Evolutionary conservation across 805 yeast species (phyloP).

Genomic region (Wickerhamomyces silvicola): DNA sequence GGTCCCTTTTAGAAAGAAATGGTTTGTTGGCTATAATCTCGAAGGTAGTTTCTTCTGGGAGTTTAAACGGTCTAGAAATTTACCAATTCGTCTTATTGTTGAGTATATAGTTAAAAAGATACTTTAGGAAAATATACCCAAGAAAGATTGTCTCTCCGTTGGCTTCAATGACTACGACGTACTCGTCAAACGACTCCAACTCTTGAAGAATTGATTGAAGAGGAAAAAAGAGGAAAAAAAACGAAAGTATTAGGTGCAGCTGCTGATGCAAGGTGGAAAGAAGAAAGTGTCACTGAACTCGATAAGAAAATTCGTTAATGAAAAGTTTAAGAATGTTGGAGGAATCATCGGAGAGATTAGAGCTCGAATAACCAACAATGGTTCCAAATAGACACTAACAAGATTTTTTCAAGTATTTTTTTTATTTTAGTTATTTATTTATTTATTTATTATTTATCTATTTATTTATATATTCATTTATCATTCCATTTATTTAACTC

Average conservation of each 20-base stretch:
- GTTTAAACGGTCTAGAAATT: conserved; percentile 45
- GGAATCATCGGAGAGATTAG: conserved; percentile 7
- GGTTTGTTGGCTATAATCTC: conserved; percentile 66
- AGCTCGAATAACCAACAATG: too few species aligned
- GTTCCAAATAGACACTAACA: too few species aligned
- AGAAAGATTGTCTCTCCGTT: conserved; percentile 58
- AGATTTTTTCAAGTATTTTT: not conserved
- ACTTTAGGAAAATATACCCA: conserved; percentile 40
- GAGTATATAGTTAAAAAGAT: conserved; percentile 43
- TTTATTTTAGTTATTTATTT: conserved; percentile 3
- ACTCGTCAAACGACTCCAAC: conserved; percentile 57
- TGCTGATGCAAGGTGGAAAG: conserved; percentile 24
- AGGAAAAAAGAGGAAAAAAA: conserved; percentile 46
- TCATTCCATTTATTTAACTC: conserved; percentile 1
- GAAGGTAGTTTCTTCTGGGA: conserved; percentile 88
- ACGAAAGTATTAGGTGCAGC: conserved; percentile 31
- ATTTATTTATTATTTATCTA: conserved; percentile 7
- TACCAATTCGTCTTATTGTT: conserved; percentile 53
- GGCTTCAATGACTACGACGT: conserved; percentile 77
- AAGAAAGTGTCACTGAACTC: conserved; percentile 8
- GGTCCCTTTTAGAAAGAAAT: conserved; percentile 63
- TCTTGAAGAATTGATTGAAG: conserved; percentile 52
- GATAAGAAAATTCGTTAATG: conserved; percentile 8
- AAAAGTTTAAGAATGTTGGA: conserved; percentile 23
- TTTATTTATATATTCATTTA: conserved; percentile 1